Base-by-base conservation (phyloP, 768 basidiomycete species). In the Hortiboletus flavorubellus region DNA sequence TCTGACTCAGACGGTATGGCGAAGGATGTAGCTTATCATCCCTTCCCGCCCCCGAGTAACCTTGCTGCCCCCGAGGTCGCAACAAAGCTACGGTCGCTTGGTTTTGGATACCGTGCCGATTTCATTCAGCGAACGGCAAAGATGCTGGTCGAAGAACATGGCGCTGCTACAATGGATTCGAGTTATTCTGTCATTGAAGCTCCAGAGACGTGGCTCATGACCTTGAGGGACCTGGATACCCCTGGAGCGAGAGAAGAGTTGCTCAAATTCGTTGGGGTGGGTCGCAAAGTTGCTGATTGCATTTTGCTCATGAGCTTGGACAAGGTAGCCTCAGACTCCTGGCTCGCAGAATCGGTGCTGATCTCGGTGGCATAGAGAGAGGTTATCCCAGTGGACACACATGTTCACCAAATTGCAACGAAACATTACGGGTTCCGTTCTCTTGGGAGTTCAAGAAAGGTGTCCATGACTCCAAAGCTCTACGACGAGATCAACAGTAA, bases 201-300 rank as follows among this genome's bases (percentile, higher is more conserved):
- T 4, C 74, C 86, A 3, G 85, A 91, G 56, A 65, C 68, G 50
- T 91, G 86, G 82, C 76, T 93, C 3, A 56, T 65, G 51, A 71
- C 75, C 8, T 69, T 93, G 21, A 74, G 92, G 45, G 63, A 62
- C 2, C 59, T 67, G 53, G 71, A 66, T 23, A 87, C 87, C 0
- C 68, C 71, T 0, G 78, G 80, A 26, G 92, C 93, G 23, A 77
- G 94, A 60, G 78, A 81, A 41, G 85, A 89, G 59, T 76, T 99
- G 23, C 73, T 96, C 35, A 85, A 82, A 64, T 84, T 98, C 53
- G 79, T 89, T 42, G 97, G 97, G 0, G 96, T 99, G 1, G 97
- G 97, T 6, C 80, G 92, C 35, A 99, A 99, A 68, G 97, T 99
- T 0, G 96, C 96, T 3, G 97, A 99, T 66, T 99, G 97, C 64